phyloP scores from a whole-genome alignment of 2,329 filamentous ascomycete genomes.

The Blastomyces silverae region DNA sequence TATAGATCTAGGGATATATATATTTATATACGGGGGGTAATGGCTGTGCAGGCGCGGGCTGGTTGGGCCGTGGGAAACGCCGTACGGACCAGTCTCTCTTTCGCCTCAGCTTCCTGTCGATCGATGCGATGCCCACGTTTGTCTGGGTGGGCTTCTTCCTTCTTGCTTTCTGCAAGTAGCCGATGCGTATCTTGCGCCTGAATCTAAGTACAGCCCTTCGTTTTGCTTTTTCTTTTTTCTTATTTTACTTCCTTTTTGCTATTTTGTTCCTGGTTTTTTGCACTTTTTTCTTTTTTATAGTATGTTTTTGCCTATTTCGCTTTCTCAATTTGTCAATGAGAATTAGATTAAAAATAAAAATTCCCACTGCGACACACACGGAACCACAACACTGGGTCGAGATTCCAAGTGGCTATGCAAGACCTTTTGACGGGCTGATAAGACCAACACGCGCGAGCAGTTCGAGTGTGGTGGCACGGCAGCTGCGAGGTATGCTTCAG shows the following conservation, averaged over 20 bases:
- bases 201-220: neutral
- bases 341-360: neutral
- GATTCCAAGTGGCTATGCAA: slow-evolving; percentile 6
- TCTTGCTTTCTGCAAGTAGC: slow-evolving; percentile 16
- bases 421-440: slow-evolving; percentile 7
- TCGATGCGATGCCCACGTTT: slow-evolving; percentile 23
- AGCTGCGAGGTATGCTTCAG: slow-evolving; percentile 9
- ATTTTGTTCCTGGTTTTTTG: no score
- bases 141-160: slow-evolving; percentile 2
- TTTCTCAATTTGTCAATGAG: neutral
- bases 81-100: neutral
- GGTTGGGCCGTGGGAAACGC: neutral
- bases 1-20: slow-evolving; percentile 22
- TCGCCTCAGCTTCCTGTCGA: slow-evolving; percentile 12
- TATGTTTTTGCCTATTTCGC: neutral
- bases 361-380: slow-evolving; percentile 8
- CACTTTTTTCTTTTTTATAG: neutral
- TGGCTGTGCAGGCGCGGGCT: neutral
- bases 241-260: neutral
- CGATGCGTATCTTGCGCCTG: neutral
- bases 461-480: slow-evolving; percentile 13
- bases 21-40: neutral
- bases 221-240: no score
- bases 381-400: slow-evolving; percentile 6
- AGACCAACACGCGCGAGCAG: slow-evolving; percentile 10